These are phyloP conservation scores for Cryphonectria carpinicola DNA, from an alignment of 2,329 filamentous ascomycete genomes.

Conservation along the genomic window DNA sequence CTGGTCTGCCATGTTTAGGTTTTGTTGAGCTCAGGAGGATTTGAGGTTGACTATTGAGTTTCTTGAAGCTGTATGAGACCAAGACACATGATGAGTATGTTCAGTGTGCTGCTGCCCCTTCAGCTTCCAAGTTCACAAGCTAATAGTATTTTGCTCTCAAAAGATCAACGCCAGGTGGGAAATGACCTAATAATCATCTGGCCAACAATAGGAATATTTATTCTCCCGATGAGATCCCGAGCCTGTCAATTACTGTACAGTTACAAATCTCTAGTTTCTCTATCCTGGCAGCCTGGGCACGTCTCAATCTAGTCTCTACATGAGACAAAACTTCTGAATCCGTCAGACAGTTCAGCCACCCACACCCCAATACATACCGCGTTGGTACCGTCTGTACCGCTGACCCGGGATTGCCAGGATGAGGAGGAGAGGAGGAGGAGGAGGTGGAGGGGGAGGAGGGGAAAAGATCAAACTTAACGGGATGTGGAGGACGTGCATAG, in stretches of 20 bases:
- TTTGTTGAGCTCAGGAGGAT: not conserved
- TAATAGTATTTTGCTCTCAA: not conserved
- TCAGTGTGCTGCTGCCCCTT: not conserved
- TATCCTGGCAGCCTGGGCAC: too few relatives aligned
- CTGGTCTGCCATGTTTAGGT: slow-evolving; percentile 18
- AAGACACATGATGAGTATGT: not conserved
- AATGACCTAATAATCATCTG: not conserved
- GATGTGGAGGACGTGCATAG: slow-evolving; percentile 9
- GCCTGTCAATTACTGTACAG: too few relatives aligned
- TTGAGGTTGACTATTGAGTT: not conserved
- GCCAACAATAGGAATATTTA: not conserved
- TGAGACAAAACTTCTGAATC: not conserved
- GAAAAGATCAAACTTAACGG: not conserved
- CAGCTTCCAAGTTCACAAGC: not conserved
- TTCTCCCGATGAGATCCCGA: not conserved
- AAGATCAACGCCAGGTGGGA: not conserved
- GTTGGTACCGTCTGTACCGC: not conserved
- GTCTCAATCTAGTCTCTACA: too few relatives aligned
- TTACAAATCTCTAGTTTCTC: not conserved
- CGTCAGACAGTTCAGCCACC: not conserved
- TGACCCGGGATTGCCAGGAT: not conserved
- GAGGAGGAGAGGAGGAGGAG: too few relatives aligned
- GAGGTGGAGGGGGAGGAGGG: not conserved
- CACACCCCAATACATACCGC: not conserved
- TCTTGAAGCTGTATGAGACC: not conserved